These are phyloP conservation scores for Cokeromyces recurvatus DNA, from an alignment of 371 early-diverging fungal species.

Conservation along the genomic window DNA sequence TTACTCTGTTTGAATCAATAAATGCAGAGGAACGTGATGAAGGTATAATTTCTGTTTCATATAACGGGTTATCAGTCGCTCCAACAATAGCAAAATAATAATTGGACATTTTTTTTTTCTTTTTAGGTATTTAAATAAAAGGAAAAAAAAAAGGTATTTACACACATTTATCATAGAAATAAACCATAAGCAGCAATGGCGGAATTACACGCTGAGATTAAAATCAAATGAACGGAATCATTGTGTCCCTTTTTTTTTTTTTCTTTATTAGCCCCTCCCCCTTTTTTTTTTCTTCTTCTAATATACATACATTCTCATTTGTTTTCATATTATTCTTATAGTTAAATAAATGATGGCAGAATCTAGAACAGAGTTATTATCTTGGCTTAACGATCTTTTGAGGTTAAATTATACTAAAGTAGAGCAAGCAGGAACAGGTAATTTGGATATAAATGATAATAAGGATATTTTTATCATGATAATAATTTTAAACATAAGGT, in stretches of 20 bases:
- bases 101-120: slow-evolving; percentile 41
- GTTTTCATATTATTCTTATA: no score
- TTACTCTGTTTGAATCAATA: slow-evolving; percentile 33
- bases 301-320: no score
- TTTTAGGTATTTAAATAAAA: no score
- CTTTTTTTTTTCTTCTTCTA: no score
- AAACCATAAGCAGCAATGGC: no score
- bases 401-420: slow-evolving; percentile 85
- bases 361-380: slow-evolving; percentile 81
- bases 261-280: no score
- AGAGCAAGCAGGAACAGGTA: slow-evolving; percentile 91
- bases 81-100: slow-evolving; percentile 94
- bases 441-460: not conserved
- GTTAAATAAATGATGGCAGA: slow-evolving; percentile 53
- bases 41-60: slow-evolving; percentile 83
- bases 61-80: slow-evolving; percentile 88
- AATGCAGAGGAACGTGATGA: slow-evolving; percentile 40
- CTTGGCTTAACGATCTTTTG: slow-evolving; percentile 90
- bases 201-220: no score
- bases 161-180: no score
- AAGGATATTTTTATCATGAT: not conserved
- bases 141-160: no score
- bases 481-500: slow-evolving; percentile 38
- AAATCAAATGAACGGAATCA: no score
- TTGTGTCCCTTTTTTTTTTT: no score